Evolutionary conservation across 371 early-diverging fungal species (phyloP).

Genomic region (Nematocida homosporus): DNA sequence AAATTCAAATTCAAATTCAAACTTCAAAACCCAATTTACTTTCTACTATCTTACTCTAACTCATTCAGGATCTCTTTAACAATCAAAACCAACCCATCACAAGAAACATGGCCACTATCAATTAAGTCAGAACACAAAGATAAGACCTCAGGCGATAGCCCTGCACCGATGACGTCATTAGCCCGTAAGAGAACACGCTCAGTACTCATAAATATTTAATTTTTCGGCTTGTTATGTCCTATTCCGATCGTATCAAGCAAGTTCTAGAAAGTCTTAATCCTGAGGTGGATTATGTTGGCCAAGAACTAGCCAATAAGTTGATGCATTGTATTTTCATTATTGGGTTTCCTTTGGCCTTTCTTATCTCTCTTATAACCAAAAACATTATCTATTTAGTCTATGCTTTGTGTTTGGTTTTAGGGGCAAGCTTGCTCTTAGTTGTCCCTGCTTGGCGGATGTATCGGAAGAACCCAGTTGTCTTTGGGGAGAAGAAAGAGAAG

Average conservation of each 20-base stretch:
- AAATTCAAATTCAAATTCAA: no score
- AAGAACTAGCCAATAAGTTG: constrained; percentile 58
- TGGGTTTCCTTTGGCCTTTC: constrained; percentile 58
- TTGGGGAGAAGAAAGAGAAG: constrained; percentile 45
- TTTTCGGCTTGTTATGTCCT: not conserved
- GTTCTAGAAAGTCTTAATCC: constrained; percentile 57
- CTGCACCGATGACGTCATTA: constrained; percentile 20
- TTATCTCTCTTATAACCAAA: constrained; percentile 52
- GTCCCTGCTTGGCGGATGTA: constrained; percentile 67
- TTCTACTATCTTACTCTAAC: constrained; percentile 1
- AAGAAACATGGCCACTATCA: constrained; percentile 1
- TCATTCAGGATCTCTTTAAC: constrained; percentile 40
- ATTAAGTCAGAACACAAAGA: not conserved
- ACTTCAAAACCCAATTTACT: no score
- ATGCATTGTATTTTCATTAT: constrained; percentile 58
- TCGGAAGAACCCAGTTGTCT: constrained; percentile 64
- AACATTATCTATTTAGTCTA: constrained; percentile 62
- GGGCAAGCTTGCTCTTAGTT: constrained; percentile 45
- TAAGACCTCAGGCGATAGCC: constrained; percentile 12
- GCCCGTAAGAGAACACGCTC: constrained; percentile 5
- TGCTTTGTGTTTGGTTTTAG: constrained; percentile 40
- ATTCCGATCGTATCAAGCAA: not conserved
- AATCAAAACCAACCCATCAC: constrained; percentile 33
- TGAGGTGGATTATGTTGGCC: constrained; percentile 67
- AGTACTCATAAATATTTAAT: constrained; percentile 1